Conservation (phyloP, 2,329 filamentous ascomycete genomes). For the Dactylella cylindrospora region DNA sequence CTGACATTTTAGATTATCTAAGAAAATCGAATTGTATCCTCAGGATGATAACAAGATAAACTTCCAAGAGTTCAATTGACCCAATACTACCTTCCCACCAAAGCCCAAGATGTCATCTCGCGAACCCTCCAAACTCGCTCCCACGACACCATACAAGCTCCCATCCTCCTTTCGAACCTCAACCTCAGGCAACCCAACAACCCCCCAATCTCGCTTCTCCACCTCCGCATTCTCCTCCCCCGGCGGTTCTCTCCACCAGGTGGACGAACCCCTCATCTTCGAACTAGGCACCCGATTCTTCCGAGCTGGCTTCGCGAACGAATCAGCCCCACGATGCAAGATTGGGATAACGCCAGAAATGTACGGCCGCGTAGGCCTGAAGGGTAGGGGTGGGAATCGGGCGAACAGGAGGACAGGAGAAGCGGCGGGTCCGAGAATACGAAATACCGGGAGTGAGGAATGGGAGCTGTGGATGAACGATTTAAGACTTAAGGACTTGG, state of each 20-base stretch:
- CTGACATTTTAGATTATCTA: too few relatives aligned
- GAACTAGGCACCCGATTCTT: constrained; percentile 80
- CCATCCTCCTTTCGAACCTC: constrained; percentile 25
- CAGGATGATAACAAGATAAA: constrained; percentile 33
- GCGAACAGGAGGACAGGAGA: constrained; percentile 57
- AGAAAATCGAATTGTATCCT: background rate
- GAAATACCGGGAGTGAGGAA: constrained; percentile 63
- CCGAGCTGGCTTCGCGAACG: constrained; percentile 82
- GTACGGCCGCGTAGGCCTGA: constrained; percentile 74
- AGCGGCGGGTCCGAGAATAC: constrained; percentile 51
- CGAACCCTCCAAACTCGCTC: constrained; percentile 38
- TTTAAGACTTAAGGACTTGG: constrained; percentile 70
- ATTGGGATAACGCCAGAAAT: constrained; percentile 72
- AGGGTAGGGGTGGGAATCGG: constrained; percentile 65
- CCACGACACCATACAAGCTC: constrained; percentile 30
- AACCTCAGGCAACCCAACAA: constrained; percentile 22
- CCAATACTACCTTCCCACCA: background rate
- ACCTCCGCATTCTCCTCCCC: constrained; percentile 61
- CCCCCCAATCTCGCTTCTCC: constrained; percentile 39
- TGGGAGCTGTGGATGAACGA: constrained; percentile 78
- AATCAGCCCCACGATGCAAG: constrained; percentile 70
- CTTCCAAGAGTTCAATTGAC: background rate
- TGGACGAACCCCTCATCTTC: constrained; percentile 82
- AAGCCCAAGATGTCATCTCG: constrained; percentile 26
- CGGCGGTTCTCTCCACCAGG: constrained; percentile 62